A percentile compares a stretch with the other conserved stretches of the same genome.
Evolutionary conservation across 106 monocot species (phyloP).

Genomic region (Apostasia shenzhenica): DNA sequence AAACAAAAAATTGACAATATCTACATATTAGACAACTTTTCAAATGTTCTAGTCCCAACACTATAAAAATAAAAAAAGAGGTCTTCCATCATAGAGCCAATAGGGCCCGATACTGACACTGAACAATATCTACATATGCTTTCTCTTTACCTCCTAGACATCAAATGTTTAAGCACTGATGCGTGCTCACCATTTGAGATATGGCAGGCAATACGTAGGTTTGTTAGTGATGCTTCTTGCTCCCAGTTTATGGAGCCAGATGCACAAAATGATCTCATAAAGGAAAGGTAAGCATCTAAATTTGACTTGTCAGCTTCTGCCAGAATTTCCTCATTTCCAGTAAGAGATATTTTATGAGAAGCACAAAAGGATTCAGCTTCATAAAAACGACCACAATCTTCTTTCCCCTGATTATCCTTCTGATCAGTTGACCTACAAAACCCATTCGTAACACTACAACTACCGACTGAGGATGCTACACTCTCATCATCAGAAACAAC

Average conservation of each 20-base stretch:
- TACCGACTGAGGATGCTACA: conserved; percentile 27
- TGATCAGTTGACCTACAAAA: conserved; percentile 3
- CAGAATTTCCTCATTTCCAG: conserved; percentile 1
- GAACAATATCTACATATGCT: too few species aligned
- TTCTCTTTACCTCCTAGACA: too few species aligned
- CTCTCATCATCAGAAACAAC: conserved; percentile 15
- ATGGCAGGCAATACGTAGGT: conserved; percentile 52
- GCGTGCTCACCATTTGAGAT: conserved; percentile 74
- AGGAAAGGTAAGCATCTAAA: conserved; percentile 40
- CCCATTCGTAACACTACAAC: conserved; percentile 24
- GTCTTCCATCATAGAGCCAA: too few species aligned
- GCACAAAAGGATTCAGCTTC: too few species aligned
- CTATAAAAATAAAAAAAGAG: too few species aligned
- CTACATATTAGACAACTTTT: too few species aligned
- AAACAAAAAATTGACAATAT: too few species aligned
- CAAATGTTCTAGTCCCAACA: too few species aligned
- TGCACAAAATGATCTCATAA: conserved; percentile 43
- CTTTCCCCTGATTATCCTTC: background rate
- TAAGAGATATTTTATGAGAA: background rate
- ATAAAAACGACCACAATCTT: conserved; percentile 9
- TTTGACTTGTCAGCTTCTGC: conserved; percentile 38
- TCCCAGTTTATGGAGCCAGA: conserved; percentile 71
- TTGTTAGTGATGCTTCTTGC: conserved; percentile 48
- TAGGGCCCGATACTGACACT: too few species aligned
- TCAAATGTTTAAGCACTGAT: conserved; percentile 39